Percentiles rank a stretch among this genome's conserved stretches.
These are phyloP conservation scores for Ceratonia siliqua DNA, from an alignment of 306 rosid species.

Conservation along the genomic window DNA sequence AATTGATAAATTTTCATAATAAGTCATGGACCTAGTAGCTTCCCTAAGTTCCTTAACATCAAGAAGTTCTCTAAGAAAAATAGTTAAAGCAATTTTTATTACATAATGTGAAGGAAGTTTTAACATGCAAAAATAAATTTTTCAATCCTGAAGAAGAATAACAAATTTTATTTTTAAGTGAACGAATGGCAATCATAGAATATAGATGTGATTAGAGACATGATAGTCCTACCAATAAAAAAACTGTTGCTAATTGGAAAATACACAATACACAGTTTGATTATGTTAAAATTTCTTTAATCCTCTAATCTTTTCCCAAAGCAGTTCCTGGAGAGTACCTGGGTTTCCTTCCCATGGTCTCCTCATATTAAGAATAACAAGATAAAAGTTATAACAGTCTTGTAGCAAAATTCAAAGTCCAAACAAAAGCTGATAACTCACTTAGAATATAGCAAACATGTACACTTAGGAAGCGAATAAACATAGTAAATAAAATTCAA, in stretches of 20 bases:
- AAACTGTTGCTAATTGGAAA: no score
- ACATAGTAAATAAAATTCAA: background rate
- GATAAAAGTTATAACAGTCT: conserved; percentile 55
- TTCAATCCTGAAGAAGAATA: no score
- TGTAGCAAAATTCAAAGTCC: conserved; percentile 45
- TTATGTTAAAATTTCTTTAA: background rate
- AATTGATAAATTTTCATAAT: no score
- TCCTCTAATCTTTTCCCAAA: background rate
- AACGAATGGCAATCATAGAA: background rate
- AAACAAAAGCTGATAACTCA: background rate
- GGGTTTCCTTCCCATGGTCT: conserved; percentile 37
- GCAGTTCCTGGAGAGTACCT: background rate
- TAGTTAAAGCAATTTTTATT: no score
- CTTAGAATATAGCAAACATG: background rate
- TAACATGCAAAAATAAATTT: no score
- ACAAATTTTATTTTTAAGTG: background rate
- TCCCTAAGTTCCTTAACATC: no score
- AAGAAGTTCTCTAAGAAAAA: no score
- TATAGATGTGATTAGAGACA: background rate
- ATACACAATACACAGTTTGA: background rate
- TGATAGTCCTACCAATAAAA: background rate
- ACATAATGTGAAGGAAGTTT: no score
- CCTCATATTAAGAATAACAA: conserved; percentile 54
- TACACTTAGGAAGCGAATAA: background rate
- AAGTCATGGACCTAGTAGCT: no score